These are phyloP conservation scores for Paragyromitra xinjiangensis DNA, from an alignment of 495 filamentous ascomycete species.

Conservation along the genomic window DNA sequence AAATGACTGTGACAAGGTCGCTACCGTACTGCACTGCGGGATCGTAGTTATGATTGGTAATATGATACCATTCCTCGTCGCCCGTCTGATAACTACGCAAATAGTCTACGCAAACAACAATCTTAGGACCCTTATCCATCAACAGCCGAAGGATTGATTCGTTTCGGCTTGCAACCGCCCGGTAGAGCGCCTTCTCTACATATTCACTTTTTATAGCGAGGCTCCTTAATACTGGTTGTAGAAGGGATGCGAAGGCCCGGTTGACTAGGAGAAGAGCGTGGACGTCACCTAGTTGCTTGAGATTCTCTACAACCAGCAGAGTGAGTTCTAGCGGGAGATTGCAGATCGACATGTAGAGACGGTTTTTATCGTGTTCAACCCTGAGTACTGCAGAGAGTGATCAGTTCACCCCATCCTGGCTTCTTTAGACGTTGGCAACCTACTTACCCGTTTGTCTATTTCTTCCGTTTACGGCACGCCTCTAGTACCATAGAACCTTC, in stretches of 20 bases:
- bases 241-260: not conserved
- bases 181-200: constrained; percentile 1
- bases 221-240: not conserved
- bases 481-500: too few relatives aligned
- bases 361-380: not conserved
- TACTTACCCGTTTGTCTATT: not conserved
- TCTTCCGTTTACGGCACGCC: too few relatives aligned
- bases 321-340: not conserved
- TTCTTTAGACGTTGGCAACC: not conserved
- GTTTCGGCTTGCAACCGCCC: constrained; percentile 5
- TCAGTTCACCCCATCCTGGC: not conserved
- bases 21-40: too few relatives aligned
- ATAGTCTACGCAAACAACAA: not conserved
- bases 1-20: not conserved
- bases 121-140: not conserved
- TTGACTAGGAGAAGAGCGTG: constrained; percentile 1
- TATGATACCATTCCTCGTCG: not conserved
- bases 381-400: not conserved
- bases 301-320: not conserved
- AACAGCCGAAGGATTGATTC: constrained; percentile 3
- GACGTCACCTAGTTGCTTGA: constrained; percentile 11
- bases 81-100: not conserved
- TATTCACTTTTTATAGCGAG: not conserved
- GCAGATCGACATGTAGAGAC: not conserved
- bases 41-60: not conserved